phyloP scores from a whole-genome alignment of 495 filamentous ascomycete species.

The Aspergillus ostianus region DNA sequence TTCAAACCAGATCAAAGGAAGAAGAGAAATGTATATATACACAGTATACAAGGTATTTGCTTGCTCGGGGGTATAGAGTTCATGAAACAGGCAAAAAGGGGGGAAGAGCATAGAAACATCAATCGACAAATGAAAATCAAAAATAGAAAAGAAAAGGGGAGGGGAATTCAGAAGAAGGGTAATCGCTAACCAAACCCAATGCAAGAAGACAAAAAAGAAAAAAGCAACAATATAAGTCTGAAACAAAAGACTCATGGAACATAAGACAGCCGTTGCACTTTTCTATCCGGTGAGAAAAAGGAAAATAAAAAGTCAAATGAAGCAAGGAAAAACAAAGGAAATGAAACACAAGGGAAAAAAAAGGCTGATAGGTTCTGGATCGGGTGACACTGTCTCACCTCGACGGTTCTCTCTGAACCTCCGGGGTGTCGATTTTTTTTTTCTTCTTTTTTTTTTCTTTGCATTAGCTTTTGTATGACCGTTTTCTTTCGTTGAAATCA shows the following conservation, averaged over 20 bases:
- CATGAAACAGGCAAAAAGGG: neutral
- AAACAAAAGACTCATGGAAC: neutral
- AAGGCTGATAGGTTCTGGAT: neutral
- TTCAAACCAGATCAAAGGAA: neutral
- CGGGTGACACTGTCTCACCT: neutral
- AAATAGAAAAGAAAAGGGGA: neutral
- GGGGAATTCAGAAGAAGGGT: neutral
- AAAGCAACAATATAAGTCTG: neutral
- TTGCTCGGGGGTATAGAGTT: neutral
- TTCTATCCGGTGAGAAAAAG: neutral
- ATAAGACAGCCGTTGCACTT: neutral
- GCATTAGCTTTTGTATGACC: neutral
- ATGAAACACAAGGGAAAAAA: neutral
- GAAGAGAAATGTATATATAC: neutral
- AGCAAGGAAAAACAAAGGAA: slow-evolving; percentile 3
- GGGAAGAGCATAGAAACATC: neutral
- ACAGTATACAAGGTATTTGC: neutral
- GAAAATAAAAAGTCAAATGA: neutral
- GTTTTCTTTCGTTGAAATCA: neutral
- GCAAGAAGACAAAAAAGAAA: neutral
- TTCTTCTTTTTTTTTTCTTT: neutral
- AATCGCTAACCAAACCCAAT: neutral
- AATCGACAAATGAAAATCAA: neutral
- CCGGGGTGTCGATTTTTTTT: neutral
- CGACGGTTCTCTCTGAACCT: neutral